Evolutionary conservation across 257 asterid genomes (phyloP).

Genomic region (Rhazya stricta): DNA sequence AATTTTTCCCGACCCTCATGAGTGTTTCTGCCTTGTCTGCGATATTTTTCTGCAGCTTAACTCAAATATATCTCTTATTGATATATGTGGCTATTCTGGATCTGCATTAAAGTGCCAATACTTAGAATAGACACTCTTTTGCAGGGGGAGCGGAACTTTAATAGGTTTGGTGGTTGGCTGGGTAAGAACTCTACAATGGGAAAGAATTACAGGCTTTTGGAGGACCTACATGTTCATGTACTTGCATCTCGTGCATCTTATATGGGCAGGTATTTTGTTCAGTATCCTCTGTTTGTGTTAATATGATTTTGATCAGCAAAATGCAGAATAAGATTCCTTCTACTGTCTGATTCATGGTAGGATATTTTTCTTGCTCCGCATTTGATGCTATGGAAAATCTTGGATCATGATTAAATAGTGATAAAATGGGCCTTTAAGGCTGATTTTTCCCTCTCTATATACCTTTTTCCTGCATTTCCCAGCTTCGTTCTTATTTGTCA

Average conservation of each 20-base stretch:
- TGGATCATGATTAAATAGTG: background rate
- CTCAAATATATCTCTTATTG: background rate
- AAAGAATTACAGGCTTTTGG: constrained; percentile 79
- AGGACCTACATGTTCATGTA: constrained; percentile 87
- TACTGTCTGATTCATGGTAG: background rate
- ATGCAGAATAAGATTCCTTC: background rate
- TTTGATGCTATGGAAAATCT: background rate
- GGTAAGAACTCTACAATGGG: constrained; percentile 94
- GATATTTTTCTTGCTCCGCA: background rate
- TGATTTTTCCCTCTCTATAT: background rate
- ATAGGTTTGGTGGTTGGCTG: constrained; percentile 98
- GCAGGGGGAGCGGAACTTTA: constrained; percentile 94
- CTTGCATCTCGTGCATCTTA: constrained; percentile 84
- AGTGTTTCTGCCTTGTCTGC: constrained; percentile 5
- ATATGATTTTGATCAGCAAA: background rate
- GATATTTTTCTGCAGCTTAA: background rate
- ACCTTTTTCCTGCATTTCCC: background rate
- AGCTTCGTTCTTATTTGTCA: background rate
- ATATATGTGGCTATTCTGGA: background rate
- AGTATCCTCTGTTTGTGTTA: background rate
- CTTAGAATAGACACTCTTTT: constrained; percentile 5
- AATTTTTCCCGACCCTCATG: background rate
- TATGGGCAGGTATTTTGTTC: constrained; percentile 61
- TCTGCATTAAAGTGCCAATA: background rate
- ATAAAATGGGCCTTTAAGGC: background rate